These are phyloP conservation scores for Keithomyces neogunnii DNA, from an alignment of 2,329 filamentous ascomycete genomes.

Conservation along the genomic window DNA sequence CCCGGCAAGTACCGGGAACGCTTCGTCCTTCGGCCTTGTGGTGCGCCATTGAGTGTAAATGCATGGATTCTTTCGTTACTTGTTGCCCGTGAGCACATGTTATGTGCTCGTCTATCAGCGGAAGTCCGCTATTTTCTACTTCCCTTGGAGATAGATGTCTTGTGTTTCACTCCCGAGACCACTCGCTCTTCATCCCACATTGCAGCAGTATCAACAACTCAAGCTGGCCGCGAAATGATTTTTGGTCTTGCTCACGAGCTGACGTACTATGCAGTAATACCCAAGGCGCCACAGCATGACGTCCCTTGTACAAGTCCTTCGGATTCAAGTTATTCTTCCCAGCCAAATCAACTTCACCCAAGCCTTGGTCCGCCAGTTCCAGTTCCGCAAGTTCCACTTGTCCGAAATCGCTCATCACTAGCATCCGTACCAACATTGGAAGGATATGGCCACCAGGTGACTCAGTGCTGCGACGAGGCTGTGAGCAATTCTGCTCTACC, in stretches of 20 bases:
- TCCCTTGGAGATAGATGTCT: background rate
- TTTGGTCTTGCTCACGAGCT: slow-evolving; percentile 17
- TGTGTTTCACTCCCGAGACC: background rate
- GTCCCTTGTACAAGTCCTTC: background rate
- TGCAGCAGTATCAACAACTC: background rate
- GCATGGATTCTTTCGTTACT: background rate
- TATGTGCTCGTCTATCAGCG: background rate
- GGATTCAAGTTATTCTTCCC: background rate
- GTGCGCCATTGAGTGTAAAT: background rate
- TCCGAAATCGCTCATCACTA: background rate
- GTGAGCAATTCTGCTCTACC: slow-evolving; percentile 8
- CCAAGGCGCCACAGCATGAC: slow-evolving; percentile 11
- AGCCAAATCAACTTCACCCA: background rate
- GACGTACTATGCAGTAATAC: slow-evolving; percentile 18
- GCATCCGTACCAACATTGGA: background rate
- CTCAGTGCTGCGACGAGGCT: slow-evolving; percentile 1
- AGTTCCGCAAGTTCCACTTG: background rate
- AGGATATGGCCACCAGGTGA: slow-evolving; percentile 1
- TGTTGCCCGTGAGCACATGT: background rate
- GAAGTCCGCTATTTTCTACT: background rate
- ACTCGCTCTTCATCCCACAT: background rate
- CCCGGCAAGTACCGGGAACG: background rate
- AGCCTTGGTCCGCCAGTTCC: background rate
- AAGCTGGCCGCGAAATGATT: slow-evolving; percentile 15
- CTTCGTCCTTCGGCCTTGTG: background rate